These are phyloP conservation scores for Blastobotrys terrestris DNA, from an alignment of 805 yeast genomes.

Conservation along the genomic window DNA sequence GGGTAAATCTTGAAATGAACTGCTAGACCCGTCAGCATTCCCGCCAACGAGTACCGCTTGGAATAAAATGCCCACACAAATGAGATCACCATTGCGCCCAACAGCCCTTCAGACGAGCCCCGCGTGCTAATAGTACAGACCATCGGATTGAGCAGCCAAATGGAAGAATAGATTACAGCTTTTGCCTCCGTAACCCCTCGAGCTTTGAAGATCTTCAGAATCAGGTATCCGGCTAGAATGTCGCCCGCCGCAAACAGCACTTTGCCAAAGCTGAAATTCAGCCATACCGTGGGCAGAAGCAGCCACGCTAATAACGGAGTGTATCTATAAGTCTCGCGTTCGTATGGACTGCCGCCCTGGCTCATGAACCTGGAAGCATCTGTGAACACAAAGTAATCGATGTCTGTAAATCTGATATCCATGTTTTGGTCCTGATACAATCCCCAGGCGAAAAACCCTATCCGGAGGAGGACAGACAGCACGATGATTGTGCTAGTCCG, in stretches of 20 bases:
- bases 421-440: constrained; percentile 76
- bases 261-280: constrained; percentile 65
- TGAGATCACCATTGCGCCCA: constrained; percentile 69
- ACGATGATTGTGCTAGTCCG: constrained; percentile 20
- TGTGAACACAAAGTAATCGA: constrained; percentile 88
- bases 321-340: constrained; percentile 83
- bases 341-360: constrained; percentile 64
- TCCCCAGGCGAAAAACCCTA: constrained; percentile 70
- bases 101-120: constrained; percentile 86
- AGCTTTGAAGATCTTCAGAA: constrained; percentile 37
- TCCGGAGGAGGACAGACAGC: constrained; percentile 35
- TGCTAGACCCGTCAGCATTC: constrained; percentile 60
- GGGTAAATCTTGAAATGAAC: constrained; percentile 93
- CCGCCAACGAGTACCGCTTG: constrained; percentile 34
- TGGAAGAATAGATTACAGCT: constrained; percentile 42
- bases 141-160: constrained; percentile 94
- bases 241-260: constrained; percentile 71
- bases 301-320: constrained; percentile 89
- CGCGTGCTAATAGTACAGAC: constrained; percentile 87
- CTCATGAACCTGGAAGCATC: constrained; percentile 79
- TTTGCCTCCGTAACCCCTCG: constrained; percentile 28
- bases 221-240: constrained; percentile 67
- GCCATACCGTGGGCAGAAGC: constrained; percentile 56
- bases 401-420: constrained; percentile 85
- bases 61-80: constrained; percentile 43